Evolutionary conservation across 306 rosid species (phyloP).

Genomic region (Vicia sativa): DNA sequence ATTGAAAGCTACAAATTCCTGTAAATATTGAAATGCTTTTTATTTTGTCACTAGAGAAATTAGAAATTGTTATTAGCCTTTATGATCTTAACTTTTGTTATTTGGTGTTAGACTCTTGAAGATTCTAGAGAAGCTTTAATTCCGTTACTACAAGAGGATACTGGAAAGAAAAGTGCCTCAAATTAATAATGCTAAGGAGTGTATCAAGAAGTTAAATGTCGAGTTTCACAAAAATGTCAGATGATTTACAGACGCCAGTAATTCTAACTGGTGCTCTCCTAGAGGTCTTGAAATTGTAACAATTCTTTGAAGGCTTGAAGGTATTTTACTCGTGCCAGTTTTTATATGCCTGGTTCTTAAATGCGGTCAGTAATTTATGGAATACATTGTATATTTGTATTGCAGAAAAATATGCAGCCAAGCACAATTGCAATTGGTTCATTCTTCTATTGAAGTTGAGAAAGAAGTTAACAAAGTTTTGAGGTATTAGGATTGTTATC

Average conservation of each 20-base stretch:
- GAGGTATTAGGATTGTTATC: conserved; percentile 65
- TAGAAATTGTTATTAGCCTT: conserved; percentile 11
- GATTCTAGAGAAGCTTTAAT: conserved; percentile 72
- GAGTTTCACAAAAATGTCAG: conserved; percentile 91
- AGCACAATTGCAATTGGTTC: conserved; percentile 57
- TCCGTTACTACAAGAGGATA: conserved; percentile 57
- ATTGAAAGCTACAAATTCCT: conserved; percentile 1
- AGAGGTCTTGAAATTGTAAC: conserved; percentile 80
- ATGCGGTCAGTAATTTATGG: conserved; percentile 10
- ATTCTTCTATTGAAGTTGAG: conserved; percentile 63
- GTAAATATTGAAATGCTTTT: conserved; percentile 19
- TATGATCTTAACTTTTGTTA: conserved; percentile 20
- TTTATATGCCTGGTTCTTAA: background rate
- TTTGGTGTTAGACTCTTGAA: conserved; percentile 74
- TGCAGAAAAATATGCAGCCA: conserved; percentile 76
- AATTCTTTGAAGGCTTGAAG: conserved; percentile 70
- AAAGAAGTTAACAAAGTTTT: conserved; percentile 62
- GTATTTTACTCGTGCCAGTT: conserved; percentile 44
- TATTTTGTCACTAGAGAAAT: conserved; percentile 18
- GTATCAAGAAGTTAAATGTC: conserved; percentile 57
- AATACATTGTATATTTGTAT: conserved; percentile 26
- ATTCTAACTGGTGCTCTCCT: conserved; percentile 81
- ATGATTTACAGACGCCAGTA: conserved; percentile 89
- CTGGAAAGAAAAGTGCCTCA: conserved; percentile 51
- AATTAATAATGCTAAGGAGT: conserved; percentile 55